Conservation (phyloP, 345 rosid species). For the Balakata baccata region DNA sequence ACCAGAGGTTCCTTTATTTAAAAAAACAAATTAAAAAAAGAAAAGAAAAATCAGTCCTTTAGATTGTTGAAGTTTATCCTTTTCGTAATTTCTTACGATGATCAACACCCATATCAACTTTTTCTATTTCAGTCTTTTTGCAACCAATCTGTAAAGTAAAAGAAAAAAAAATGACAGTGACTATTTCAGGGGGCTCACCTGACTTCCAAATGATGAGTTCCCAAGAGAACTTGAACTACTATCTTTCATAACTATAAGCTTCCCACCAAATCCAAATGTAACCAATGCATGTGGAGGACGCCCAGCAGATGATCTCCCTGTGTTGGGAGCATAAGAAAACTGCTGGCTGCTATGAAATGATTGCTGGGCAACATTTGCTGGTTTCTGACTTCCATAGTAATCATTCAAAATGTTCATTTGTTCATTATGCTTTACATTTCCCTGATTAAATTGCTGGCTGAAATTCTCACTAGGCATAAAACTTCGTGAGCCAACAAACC, state of each 20-base stretch:
- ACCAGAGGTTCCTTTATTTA: constrained; percentile 50
- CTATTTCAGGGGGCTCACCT: constrained; percentile 51
- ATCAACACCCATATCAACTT: constrained; percentile 1
- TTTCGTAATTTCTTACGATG: background rate
- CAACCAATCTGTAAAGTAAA: constrained; percentile 7
- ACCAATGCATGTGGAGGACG: constrained; percentile 94
- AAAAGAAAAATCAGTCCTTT: constrained; percentile 32
- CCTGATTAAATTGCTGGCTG: constrained; percentile 46
- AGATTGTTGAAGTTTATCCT: background rate
- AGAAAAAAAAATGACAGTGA: background rate
- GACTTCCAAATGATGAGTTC: constrained; percentile 54
- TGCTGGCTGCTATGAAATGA: constrained; percentile 52
- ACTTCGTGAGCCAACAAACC: constrained; percentile 43
- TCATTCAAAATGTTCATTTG: constrained; percentile 49
- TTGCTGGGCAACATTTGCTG: constrained; percentile 41
- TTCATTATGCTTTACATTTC: constrained; percentile 46
- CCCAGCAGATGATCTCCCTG: constrained; percentile 78
- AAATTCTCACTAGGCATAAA: constrained; percentile 41
- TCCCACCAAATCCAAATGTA: constrained; percentile 96
- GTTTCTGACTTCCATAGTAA: constrained; percentile 46
- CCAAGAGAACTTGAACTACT: constrained; percentile 38
- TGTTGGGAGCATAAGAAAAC: constrained; percentile 50
- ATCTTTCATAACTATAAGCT: constrained; percentile 75
- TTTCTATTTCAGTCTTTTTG: background rate
- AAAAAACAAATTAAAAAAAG: background rate